These are phyloP conservation scores for Ailanthus altissimus DNA, from an alignment of 345 rosid genomes.

Conservation along the genomic window DNA sequence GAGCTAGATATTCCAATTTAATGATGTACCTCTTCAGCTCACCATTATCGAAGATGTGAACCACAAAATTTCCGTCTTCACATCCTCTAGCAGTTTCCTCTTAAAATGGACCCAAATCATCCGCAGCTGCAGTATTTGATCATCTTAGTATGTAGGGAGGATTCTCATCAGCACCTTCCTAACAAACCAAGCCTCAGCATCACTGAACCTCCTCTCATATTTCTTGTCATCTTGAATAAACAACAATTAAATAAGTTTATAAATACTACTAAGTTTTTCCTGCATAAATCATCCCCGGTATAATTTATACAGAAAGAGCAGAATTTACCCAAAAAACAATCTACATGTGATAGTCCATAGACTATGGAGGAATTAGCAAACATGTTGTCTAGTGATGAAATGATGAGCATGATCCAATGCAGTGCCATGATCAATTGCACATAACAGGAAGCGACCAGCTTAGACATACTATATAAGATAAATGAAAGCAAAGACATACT, in stretches of 20 bases:
- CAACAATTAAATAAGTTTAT: neutral
- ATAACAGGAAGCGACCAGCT: neutral
- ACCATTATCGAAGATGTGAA: constrained; percentile 10
- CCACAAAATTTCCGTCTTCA: constrained; percentile 29
- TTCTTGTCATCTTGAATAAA: neutral
- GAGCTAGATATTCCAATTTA: constrained; percentile 17
- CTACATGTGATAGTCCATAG: neutral
- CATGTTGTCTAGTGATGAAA: neutral
- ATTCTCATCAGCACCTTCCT: constrained; percentile 3
- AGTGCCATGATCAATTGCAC: neutral
- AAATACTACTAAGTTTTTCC: neutral
- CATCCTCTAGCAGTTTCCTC: constrained; percentile 16
- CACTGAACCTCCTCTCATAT: neutral
- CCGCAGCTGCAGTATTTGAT: neutral
- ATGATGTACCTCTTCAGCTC: constrained; percentile 26
- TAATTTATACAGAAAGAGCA: neutral
- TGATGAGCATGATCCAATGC: neutral
- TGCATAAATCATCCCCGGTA: neutral
- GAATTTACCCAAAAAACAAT: neutral
- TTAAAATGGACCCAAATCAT: neutral
- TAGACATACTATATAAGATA: neutral
- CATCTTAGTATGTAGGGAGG: neutral
- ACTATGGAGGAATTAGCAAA: neutral
- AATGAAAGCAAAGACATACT: constrained; percentile 6
- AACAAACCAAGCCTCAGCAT: constrained; percentile 16